Percentiles rank a stretch among this genome's conserved stretches.
Evolutionary conservation across 441 rosid species (phyloP).

Genomic region (Populus trichocarpa): DNA sequence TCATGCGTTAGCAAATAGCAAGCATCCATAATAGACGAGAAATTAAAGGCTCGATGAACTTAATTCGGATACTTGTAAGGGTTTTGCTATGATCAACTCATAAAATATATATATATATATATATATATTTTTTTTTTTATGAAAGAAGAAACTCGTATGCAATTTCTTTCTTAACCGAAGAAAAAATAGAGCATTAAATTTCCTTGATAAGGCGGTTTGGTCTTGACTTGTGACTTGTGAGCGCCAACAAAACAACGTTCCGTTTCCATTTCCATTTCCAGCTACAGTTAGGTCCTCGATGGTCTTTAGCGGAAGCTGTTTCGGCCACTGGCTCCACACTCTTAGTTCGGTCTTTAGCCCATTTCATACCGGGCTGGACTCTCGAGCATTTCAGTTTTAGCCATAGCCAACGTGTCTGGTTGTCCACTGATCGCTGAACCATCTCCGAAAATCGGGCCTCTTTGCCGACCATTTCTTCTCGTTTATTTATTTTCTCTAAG

Average conservation of each 20-base stretch:
- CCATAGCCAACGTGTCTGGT: no score
- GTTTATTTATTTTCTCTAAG: background rate
- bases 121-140: no score
- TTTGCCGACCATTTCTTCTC: background rate
- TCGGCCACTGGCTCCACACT: background rate
- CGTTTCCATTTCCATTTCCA: background rate
- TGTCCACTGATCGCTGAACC: background rate
- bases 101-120: no score
- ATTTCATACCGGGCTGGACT: background rate
- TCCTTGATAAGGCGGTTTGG: background rate
- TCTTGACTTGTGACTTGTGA: background rate
- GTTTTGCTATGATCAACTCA: no score
- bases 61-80: no score
- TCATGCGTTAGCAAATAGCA: background rate
- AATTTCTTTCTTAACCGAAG: background rate
- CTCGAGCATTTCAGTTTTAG: background rate
- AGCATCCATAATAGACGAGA: no score
- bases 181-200: background rate
- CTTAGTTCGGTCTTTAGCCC: background rate
- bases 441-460: background rate
- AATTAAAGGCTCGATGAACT: no score
- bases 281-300: background rate
- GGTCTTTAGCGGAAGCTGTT: background rate
- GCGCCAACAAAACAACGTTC: background rate
- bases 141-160: background rate